Conservation (phyloP, 768 basidiomycete genomes). For the Termitomyces sp. region DNA sequence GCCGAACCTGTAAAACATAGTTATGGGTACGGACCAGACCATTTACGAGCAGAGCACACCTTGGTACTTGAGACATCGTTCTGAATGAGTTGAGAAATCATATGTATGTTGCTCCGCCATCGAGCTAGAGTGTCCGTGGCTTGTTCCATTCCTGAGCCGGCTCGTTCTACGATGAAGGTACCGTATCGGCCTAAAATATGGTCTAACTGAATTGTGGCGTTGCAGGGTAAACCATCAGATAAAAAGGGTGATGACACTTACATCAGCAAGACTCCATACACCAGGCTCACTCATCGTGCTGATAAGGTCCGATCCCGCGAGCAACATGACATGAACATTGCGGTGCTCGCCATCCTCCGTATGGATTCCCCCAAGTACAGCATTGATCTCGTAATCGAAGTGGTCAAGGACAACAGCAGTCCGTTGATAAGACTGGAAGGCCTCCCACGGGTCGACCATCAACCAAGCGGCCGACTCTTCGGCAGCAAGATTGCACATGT, state of each 20-base stretch:
- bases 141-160: conserved; percentile 88
- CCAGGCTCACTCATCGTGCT: conserved; percentile 98
- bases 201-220: conserved; percentile 59
- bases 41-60: conserved; percentile 31
- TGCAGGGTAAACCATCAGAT: conserved; percentile 7
- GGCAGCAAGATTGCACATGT: conserved; percentile 86
- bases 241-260: conserved; percentile 38
- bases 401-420: conserved; percentile 98
- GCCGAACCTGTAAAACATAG: conserved; percentile 40
- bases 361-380: conserved; percentile 71
- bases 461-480: conserved; percentile 91
- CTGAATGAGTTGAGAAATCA: conserved; percentile 92
- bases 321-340: conserved; percentile 82
- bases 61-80: conserved; percentile 98
- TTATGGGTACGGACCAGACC: not conserved
- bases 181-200: conserved; percentile 96
- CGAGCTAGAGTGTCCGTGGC: conserved; percentile 71
- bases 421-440: conserved; percentile 90
- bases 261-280: conserved; percentile 94
- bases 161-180: conserved; percentile 90
- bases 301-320: conserved; percentile 98
- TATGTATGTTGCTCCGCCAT: conserved; percentile 82
- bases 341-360: conserved; percentile 73
- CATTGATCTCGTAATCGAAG: conserved; percentile 94
- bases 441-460: conserved; percentile 99